phyloP scores from a whole-genome alignment of 495 filamentous ascomycete species.

The Cudoniella acicularis region DNA sequence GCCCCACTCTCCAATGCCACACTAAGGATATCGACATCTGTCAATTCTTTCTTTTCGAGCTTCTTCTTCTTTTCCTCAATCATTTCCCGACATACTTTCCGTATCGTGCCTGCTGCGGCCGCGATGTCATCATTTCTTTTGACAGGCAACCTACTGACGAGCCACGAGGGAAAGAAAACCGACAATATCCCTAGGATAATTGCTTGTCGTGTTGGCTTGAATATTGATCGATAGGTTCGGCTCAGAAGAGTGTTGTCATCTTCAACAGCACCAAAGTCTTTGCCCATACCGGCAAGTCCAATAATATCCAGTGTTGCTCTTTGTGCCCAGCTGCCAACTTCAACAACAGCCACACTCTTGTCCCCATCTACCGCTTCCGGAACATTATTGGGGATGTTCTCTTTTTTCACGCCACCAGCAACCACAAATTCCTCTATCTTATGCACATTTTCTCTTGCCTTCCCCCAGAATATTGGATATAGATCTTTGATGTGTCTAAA shows the following conservation, averaged over 20 bases:
- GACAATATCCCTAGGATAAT: slow-evolving; percentile 42
- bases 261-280: slow-evolving; percentile 70
- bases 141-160: slow-evolving; percentile 56
- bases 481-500: slow-evolving; percentile 85
- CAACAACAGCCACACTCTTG: slow-evolving; percentile 51
- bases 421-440: slow-evolving; percentile 37
- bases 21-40: slow-evolving; percentile 74
- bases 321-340: slow-evolving; percentile 64
- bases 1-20: slow-evolving; percentile 73
- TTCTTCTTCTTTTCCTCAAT: slow-evolving; percentile 65
- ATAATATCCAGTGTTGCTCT: slow-evolving; percentile 86
- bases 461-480: slow-evolving; percentile 80
- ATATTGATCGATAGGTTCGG: slow-evolving; percentile 60
- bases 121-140: slow-evolving; percentile 61
- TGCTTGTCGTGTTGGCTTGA: slow-evolving; percentile 39
- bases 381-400: slow-evolving; percentile 35
- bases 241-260: slow-evolving; percentile 61
- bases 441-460: slow-evolving; percentile 45
- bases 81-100: slow-evolving; percentile 58
- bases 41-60: slow-evolving; percentile 46
- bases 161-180: slow-evolving; percentile 44
- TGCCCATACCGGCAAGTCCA: slow-evolving; percentile 74
- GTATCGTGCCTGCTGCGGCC: slow-evolving; percentile 53
- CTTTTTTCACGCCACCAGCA: slow-evolving; percentile 20
- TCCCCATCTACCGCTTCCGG: slow-evolving; percentile 31